Evolutionary conservation across 2,329 filamentous ascomycete genomes (phyloP), one percentile per base, ranked within the genome.

Genomic region (Talaromyces sp.): DNA sequence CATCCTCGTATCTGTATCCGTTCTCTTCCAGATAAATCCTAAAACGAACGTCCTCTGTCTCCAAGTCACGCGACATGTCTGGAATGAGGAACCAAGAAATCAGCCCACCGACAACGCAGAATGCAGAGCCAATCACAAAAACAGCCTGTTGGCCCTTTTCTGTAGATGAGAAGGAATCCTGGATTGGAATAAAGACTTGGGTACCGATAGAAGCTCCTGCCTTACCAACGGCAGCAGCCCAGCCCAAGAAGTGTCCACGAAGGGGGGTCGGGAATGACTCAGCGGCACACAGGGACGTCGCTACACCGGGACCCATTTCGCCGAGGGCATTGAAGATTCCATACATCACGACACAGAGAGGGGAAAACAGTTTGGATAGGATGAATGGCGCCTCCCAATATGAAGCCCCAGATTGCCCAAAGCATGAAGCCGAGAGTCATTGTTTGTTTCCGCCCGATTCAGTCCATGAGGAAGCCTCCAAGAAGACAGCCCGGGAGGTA

Each of bases 291-390:
- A 76, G 65, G 14, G 75, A 71, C 61, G 69, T 77, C 55, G 64
- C 74, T 66, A 76, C 77, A 0, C 82, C 82, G 0, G 82, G 82
- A 0, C 82, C 82, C 18, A 84, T 75, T 64, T 83, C 80, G 0
- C 81, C 81, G 0, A 83, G 68, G 0, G 79, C 79, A 16, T 80
- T 69, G 67, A 83, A 83, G 28, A 83, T 70, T 0, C 81, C 82
- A 61, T 83, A 83, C 0, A 84, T 67, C 1, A 83, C 79, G 1
- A 84, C 73, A 65, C 84, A 84, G 0, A 83, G 74, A 0, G 82
- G 79, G n/a, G 25, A 83, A 78, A 1, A 82, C 71, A 0, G 64
- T 74, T 66, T 82, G 76, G 25, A 84, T 81, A 0, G 73, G 75
- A 0, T 70, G 69, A n/a, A 81, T 71, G 0, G 82, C 81, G 1